Evolutionary conservation across 495 filamentous ascomycete genomes (phyloP).

Genomic region (Hyaloscypha finlandica): DNA sequence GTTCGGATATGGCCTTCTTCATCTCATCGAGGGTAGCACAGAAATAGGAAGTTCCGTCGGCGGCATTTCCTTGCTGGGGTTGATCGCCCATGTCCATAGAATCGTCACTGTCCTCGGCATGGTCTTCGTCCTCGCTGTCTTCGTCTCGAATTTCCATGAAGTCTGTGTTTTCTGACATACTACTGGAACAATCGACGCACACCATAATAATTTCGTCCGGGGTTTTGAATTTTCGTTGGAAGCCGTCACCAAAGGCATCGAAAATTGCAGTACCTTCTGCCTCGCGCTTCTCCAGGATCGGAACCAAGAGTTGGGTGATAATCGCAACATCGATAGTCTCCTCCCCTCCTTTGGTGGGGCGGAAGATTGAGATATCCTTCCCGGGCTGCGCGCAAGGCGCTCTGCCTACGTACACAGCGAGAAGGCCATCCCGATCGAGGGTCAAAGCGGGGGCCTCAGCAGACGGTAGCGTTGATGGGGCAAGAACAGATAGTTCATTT

Average conservation of each 20-base stretch:
- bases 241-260: slow-evolving; percentile 34
- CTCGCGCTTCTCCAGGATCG: slow-evolving; percentile 32
- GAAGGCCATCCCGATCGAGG: slow-evolving; percentile 33
- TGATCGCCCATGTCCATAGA: neutral
- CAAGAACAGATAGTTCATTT: slow-evolving; percentile 34
- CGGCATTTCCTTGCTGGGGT: neutral
- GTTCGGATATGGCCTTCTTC: slow-evolving; percentile 20
- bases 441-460: slow-evolving; percentile 35
- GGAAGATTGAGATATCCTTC: slow-evolving; percentile 36
- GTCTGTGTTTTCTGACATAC: slow-evolving; percentile 34
- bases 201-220: slow-evolving; percentile 40
- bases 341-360: slow-evolving; percentile 31
- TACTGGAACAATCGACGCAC: slow-evolving; percentile 34
- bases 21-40: slow-evolving; percentile 6
- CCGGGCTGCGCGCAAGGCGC: slow-evolving; percentile 33
- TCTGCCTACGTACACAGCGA: slow-evolving; percentile 38
- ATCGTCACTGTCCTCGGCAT: slow-evolving; percentile 9
- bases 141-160: slow-evolving; percentile 34
- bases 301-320: slow-evolving; percentile 33
- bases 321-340: slow-evolving; percentile 29
- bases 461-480: slow-evolving; percentile 33
- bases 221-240: slow-evolving; percentile 21
- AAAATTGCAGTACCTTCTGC: slow-evolving; percentile 37
- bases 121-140: slow-evolving; percentile 5
- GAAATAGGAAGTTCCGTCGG: slow-evolving; percentile 5